A percentile compares a stretch with the other conserved stretches of the same genome.
Evolutionary conservation across 2,329 filamentous ascomycete genomes (phyloP).

Genomic region (Neobulgaria alba): DNA sequence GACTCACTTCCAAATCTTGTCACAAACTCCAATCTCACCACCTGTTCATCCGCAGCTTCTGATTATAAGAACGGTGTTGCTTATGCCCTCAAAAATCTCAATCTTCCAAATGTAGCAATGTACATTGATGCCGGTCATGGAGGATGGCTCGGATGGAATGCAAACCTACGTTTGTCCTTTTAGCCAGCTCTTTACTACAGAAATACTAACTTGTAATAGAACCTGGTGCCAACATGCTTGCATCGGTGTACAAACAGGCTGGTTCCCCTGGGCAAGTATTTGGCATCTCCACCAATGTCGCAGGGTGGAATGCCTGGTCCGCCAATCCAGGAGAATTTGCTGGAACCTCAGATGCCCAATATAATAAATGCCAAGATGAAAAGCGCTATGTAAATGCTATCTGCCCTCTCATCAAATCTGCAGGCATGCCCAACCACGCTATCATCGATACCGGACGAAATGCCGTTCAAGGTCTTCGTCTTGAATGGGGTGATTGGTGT

Average conservation of each 20-base stretch:
- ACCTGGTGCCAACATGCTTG: conserved; percentile 39
- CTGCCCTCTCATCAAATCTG: conserved; percentile 26
- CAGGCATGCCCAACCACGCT: conserved; percentile 32
- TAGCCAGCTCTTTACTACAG: conserved; percentile 1
- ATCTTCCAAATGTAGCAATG: conserved; percentile 49
- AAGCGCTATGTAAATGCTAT: conserved; percentile 34
- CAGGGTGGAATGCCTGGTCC: conserved; percentile 43
- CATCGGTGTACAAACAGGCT: conserved; percentile 40
- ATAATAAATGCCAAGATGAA: conserved; percentile 38
- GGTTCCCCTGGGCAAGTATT: conserved; percentile 42
- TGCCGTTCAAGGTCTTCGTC: conserved; percentile 34
- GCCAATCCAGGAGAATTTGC: conserved; percentile 22
- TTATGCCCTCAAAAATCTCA: conserved; percentile 43
- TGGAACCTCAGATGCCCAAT: conserved; percentile 37
- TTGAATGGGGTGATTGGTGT: conserved; percentile 40
- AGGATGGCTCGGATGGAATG: conserved; percentile 50
- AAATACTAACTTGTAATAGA: too few relatives aligned
- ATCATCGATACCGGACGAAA: conserved; percentile 45
- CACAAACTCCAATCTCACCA: conserved; percentile 43
- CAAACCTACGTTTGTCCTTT: too few relatives aligned
- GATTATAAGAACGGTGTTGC: conserved; percentile 42
- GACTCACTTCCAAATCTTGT: conserved; percentile 52
- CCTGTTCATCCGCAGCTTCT: conserved; percentile 39
- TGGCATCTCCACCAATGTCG: conserved; percentile 49
- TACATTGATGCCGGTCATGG: conserved; percentile 50